phyloP scores from a whole-genome alignment of 2,329 filamentous ascomycete genomes.

The Alternaria triticimaculans region DNA sequence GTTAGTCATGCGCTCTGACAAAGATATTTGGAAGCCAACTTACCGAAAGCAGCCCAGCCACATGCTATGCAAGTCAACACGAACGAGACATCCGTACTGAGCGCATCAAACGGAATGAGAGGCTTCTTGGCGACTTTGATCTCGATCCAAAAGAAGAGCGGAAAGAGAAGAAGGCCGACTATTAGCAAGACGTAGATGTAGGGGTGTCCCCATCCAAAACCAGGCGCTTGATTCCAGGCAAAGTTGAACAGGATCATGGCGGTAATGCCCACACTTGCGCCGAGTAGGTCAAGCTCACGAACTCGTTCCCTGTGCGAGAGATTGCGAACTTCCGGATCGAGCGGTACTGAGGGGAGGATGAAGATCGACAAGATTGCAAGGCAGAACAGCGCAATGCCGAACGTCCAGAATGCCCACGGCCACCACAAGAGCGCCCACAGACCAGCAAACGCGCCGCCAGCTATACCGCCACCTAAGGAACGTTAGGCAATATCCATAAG shows the following conservation, averaged over 20 bases:
- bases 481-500: background rate
- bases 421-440: conserved; percentile 57
- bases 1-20: background rate
- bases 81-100: conserved; percentile 59
- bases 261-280: conserved; percentile 58
- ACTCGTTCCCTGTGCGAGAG: conserved; percentile 31
- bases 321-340: conserved; percentile 18
- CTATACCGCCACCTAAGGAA: conserved; percentile 43
- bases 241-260: conserved; percentile 68
- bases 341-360: conserved; percentile 49
- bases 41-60: conserved; percentile 47
- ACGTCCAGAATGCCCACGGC: conserved; percentile 60
- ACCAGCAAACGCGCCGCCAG: conserved; percentile 51
- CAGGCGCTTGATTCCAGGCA: conserved; percentile 70
- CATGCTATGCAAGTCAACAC: conserved; percentile 62
- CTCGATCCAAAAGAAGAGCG: conserved; percentile 63
- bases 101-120: conserved; percentile 63
- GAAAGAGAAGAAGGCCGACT: conserved; percentile 62
- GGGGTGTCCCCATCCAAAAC: conserved; percentile 64
- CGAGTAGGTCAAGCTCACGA: conserved; percentile 52
- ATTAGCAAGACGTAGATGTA: conserved; percentile 66
- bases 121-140: conserved; percentile 55
- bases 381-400: conserved; percentile 48
- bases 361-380: conserved; percentile 48
- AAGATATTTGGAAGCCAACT: background rate